Conservation (phyloP, 2,329 filamentous ascomycete species). For the Tolypocladium amazonense region DNA sequence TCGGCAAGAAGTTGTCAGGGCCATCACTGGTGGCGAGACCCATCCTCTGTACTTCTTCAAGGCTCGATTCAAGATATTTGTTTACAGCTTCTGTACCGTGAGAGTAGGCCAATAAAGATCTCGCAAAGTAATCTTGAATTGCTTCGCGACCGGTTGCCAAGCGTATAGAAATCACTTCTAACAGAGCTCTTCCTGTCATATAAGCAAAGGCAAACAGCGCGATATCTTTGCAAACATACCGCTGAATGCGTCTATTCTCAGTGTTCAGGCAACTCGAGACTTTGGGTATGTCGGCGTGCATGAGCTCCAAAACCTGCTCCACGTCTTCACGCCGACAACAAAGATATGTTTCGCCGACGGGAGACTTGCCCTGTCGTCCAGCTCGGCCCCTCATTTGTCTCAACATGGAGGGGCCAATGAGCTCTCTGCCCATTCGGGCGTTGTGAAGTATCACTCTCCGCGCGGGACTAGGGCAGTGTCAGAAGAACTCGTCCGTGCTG, state of each 20-base stretch:
- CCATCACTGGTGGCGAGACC: conserved; percentile 43
- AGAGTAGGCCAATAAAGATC: conserved; percentile 54
- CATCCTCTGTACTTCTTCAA: conserved; percentile 45
- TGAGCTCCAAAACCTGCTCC: conserved; percentile 57
- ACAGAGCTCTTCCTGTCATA: conserved; percentile 41
- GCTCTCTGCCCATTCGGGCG: conserved; percentile 63
- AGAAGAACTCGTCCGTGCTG: not conserved
- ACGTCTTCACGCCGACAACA: conserved; percentile 61
- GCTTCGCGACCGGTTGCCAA: conserved; percentile 55
- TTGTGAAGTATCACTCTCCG: conserved; percentile 66
- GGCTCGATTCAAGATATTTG: conserved; percentile 44
- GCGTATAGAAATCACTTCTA: conserved; percentile 60
- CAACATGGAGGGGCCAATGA: conserved; percentile 70
- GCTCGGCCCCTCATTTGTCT: conserved; percentile 73
- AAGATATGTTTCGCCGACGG: conserved; percentile 66
- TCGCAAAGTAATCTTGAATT: conserved; percentile 57
- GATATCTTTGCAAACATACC: conserved; percentile 27
- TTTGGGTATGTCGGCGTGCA: conserved; percentile 61
- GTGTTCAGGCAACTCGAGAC: conserved; percentile 59
- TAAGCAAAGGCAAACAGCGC: not conserved
- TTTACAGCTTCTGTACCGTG: conserved; percentile 37
- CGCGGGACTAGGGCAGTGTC: conserved; percentile 34
- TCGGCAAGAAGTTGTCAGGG: conserved; percentile 45
- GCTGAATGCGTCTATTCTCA: conserved; percentile 57
- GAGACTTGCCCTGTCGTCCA: conserved; percentile 68